A percentile compares a stretch with the other conserved stretches of the same genome.
Evolutionary conservation across 108 stramenopile species (phyloP).

Genomic region (Cyclotella choctawhatcheeana): DNA sequence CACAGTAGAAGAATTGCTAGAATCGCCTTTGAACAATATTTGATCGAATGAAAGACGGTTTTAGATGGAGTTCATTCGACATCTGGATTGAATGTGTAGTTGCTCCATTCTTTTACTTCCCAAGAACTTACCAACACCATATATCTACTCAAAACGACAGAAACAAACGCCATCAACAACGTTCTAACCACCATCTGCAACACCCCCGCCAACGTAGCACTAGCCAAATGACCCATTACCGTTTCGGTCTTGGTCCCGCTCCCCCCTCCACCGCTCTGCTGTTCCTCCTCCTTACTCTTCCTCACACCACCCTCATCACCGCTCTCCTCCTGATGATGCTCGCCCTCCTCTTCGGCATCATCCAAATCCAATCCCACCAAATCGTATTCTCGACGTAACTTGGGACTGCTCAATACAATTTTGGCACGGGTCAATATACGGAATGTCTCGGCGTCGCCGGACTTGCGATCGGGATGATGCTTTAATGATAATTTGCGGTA

Average conservation of each 20-base stretch:
- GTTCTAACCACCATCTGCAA: slow-evolving; percentile 80
- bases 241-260: slow-evolving; percentile 35
- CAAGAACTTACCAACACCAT: slow-evolving; percentile 31
- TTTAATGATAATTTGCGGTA: slow-evolving; percentile 72
- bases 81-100: no score
- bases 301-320: slow-evolving; percentile 13
- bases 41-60: no score
- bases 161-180: slow-evolving; percentile 68
- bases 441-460: slow-evolving; percentile 84
- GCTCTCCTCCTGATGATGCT: no score
- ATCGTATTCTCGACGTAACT: slow-evolving; percentile 83
- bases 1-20: slow-evolving; percentile 60
- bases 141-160: slow-evolving; percentile 68
- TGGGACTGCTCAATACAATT: slow-evolving; percentile 66
- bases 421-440: slow-evolving; percentile 81
- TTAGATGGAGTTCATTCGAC: no score
- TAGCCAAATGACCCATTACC: slow-evolving; percentile 79
- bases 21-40: no score
- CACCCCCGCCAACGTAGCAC: slow-evolving; percentile 64
- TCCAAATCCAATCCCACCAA: slow-evolving; percentile 85
- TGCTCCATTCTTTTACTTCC: no score
- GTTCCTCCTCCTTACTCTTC: slow-evolving; percentile 15
- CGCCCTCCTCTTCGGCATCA: slow-evolving; percentile 66
- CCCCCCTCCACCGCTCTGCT: slow-evolving; percentile 23
- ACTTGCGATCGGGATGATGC: slow-evolving; percentile 78